Percentiles rank a stretch among this genome's conserved stretches.
Conservation (phyloP, 495 filamentous ascomycete species). For the Hyaloscypha finlandica region DNA sequence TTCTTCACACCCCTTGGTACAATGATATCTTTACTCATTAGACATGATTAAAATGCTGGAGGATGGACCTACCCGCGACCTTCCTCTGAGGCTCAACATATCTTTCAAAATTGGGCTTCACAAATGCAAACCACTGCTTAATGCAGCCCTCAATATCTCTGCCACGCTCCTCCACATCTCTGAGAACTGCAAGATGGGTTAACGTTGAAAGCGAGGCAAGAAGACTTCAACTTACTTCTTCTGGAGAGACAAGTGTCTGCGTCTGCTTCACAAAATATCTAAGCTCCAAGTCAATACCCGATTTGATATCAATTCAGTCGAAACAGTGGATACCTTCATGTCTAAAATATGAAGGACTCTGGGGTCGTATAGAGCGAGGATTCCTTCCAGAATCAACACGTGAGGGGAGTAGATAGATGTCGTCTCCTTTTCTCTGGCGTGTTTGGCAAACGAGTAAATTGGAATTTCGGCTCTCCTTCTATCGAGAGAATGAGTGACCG, state of each 20-base stretch:
- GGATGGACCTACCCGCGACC: conserved; percentile 57
- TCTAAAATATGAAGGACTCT: conserved; percentile 86
- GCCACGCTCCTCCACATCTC: conserved; percentile 82
- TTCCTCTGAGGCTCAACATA: conserved; percentile 89
- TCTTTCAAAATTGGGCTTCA: conserved; percentile 91
- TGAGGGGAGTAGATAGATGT: conserved; percentile 93
- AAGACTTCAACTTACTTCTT: conserved; percentile 64
- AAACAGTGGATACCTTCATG: conserved; percentile 64
- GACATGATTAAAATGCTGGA: conserved; percentile 7
- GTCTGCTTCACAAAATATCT: conserved; percentile 97
- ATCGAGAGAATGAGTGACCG: conserved; percentile 13
- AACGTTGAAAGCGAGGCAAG: not conserved
- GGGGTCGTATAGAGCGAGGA: conserved; percentile 89
- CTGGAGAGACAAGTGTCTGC: conserved; percentile 90
- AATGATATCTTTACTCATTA: conserved; percentile 71
- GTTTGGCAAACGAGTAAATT: conserved; percentile 92
- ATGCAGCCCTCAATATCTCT: conserved; percentile 91
- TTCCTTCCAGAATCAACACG: conserved; percentile 93
- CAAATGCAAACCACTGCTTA: conserved; percentile 95
- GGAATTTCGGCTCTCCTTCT: conserved; percentile 94
- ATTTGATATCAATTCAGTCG: not conserved
- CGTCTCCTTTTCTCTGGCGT: conserved; percentile 76
- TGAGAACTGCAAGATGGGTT: conserved; percentile 61
- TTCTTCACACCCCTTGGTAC: conserved; percentile 94
- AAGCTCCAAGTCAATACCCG: conserved; percentile 7